These are phyloP conservation scores for Corylus americana DNA, from an alignment of 306 rosid species.

Conservation along the genomic window DNA sequence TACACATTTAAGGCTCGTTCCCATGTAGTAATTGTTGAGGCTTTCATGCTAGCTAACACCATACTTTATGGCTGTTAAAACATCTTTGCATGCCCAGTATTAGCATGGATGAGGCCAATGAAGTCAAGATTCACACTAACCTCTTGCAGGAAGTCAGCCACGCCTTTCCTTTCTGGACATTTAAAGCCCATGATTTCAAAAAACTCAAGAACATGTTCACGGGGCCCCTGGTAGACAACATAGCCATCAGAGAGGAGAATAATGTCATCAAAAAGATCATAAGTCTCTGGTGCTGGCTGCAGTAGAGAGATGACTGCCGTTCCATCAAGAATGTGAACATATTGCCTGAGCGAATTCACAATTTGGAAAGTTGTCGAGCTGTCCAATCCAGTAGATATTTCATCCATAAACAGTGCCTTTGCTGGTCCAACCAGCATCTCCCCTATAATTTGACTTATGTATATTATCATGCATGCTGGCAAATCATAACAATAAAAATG, in stretches of 20 bases:
- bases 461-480: neutral
- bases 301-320: slow-evolving; percentile 48
- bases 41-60: neutral
- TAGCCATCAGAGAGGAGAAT: slow-evolving; percentile 57
- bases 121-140: slow-evolving; percentile 15
- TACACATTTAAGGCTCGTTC: neutral
- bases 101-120: neutral
- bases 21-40: neutral
- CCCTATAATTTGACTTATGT: slow-evolving; percentile 22
- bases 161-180: slow-evolving; percentile 61
- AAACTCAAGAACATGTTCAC: slow-evolving; percentile 46
- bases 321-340: too few species aligned
- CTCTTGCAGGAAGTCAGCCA: slow-evolving; percentile 62
- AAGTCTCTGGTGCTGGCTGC: slow-evolving; percentile 66
- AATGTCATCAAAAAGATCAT: slow-evolving; percentile 53
- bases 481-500: neutral
- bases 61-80: too few species aligned
- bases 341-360: too few species aligned
- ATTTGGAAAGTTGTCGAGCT: too few species aligned
- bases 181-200: slow-evolving; percentile 48
- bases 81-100: neutral
- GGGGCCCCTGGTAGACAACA: slow-evolving; percentile 57
- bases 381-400: too few species aligned
- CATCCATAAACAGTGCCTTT: too few species aligned
- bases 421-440: slow-evolving; percentile 66